These are phyloP conservation scores for Zasmidium cellare DNA, from an alignment of 2,329 filamentous ascomycete genomes.

Conservation along the genomic window DNA sequence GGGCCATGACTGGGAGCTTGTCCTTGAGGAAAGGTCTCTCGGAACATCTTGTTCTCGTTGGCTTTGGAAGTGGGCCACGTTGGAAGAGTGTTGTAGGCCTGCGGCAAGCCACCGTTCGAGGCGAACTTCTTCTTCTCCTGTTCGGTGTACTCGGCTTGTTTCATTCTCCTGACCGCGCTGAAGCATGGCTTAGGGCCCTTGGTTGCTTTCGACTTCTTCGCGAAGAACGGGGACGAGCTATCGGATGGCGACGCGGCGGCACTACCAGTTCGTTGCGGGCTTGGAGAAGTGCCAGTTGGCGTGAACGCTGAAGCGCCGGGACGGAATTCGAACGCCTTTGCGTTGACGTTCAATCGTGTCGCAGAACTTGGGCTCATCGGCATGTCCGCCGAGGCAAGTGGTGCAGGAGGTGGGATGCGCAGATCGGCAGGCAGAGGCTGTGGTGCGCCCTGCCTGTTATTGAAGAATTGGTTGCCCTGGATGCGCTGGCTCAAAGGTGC, in stretches of 20 bases:
- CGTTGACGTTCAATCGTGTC: conserved; percentile 61
- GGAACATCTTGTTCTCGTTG: conserved; percentile 75
- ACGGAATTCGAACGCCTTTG: conserved; percentile 80
- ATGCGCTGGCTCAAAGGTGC: conserved; percentile 19
- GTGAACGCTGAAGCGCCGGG: conserved; percentile 79
- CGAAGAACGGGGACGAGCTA: conserved; percentile 27
- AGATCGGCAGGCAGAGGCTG: conserved; percentile 62
- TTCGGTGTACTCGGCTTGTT: conserved; percentile 57
- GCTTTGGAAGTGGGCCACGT: conserved; percentile 76
- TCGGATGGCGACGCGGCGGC: conserved; percentile 26
- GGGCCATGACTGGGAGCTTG: conserved; percentile 58
- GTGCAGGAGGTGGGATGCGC: conserved; percentile 60
- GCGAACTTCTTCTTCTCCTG: conserved; percentile 61
- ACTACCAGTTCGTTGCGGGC: conserved; percentile 47
- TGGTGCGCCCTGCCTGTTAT: conserved; percentile 10
- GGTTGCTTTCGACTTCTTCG: conserved; percentile 60
- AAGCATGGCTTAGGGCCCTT: conserved; percentile 52
- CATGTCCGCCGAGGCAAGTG: conserved; percentile 7
- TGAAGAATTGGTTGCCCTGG: conserved; percentile 13
- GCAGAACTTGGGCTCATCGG: conserved; percentile 55
- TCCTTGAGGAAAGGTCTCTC: conserved; percentile 74
- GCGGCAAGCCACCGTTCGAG: conserved; percentile 78
- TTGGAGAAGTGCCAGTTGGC: conserved; percentile 74
- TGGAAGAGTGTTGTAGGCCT: conserved; percentile 79
- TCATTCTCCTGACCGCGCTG: conserved; percentile 66